Evolutionary conservation across 331 rosid species (phyloP).

Genomic region (Dryas integrifolia): DNA sequence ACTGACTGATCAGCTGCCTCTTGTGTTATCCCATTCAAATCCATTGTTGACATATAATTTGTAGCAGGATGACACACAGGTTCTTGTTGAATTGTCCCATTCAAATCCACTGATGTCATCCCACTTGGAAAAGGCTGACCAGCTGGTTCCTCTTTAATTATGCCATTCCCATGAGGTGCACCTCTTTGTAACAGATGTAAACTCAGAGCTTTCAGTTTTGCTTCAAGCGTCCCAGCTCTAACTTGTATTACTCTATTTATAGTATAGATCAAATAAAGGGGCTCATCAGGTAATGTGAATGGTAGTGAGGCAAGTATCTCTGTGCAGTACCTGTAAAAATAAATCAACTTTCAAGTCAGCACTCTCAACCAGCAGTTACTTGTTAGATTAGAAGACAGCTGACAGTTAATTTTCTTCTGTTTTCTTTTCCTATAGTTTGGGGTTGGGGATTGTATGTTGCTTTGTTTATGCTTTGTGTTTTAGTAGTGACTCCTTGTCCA

Average conservation of each 20-base stretch:
- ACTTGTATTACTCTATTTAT: slow-evolving; percentile 93
- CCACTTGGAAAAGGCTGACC: slow-evolving; percentile 31
- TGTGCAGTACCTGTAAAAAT: slow-evolving; percentile 74
- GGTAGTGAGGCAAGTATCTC: slow-evolving; percentile 91
- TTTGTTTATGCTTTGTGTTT: no score
- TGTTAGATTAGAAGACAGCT: no score
- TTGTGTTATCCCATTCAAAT: slow-evolving; percentile 61
- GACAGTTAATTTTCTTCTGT: no score
- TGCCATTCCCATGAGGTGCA: slow-evolving; percentile 55
- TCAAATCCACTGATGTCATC: slow-evolving; percentile 47
- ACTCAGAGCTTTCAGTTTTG: slow-evolving; percentile 77
- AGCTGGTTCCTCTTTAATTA: slow-evolving; percentile 35
- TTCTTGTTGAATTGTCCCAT: slow-evolving; percentile 46
- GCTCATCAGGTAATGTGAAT: slow-evolving; percentile 80
- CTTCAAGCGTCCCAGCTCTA: slow-evolving; percentile 82
- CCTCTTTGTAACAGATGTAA: slow-evolving; percentile 55
- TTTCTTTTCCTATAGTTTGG: no score
- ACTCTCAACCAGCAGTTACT: not conserved
- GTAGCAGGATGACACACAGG: slow-evolving; percentile 28
- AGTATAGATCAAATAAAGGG: slow-evolving; percentile 80
- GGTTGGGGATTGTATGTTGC: no score
- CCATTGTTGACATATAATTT: slow-evolving; percentile 44
- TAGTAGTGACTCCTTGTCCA: no score
- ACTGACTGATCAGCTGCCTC: slow-evolving; percentile 40
- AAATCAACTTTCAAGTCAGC: slow-evolving; percentile 26